A percentile compares a stretch with the other conserved stretches of the same genome.
Evolutionary conservation across 345 rosid species (phyloP).

Genomic region (Adansonia digitata): DNA sequence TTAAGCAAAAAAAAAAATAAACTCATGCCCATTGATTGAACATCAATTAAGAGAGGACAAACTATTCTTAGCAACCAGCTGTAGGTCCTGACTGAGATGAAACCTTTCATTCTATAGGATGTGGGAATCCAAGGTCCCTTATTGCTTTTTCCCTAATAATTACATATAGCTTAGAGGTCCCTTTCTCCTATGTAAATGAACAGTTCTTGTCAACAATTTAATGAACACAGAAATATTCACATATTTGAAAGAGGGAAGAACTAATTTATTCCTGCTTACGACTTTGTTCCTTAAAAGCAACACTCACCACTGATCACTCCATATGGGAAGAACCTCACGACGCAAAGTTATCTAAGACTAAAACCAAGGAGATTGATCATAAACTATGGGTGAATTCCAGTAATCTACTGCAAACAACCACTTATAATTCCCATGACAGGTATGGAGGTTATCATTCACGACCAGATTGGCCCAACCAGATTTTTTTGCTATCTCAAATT

Average conservation of each 20-base stretch:
- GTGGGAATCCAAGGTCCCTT: neutral
- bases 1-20: neutral
- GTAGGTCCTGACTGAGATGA: neutral
- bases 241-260: neutral
- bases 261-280: neutral
- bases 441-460: neutral
- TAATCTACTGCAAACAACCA: neutral
- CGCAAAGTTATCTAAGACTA: neutral
- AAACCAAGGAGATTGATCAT: neutral
- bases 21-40: neutral
- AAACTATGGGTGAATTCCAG: neutral
- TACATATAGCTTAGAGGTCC: neutral
- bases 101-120: neutral
- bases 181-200: neutral
- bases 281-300: neutral
- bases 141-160: neutral
- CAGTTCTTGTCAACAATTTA: neutral
- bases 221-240: neutral
- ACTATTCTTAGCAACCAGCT: neutral
- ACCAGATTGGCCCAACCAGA: neutral
- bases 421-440: neutral
- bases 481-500: neutral
- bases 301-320: too few species aligned
- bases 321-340: neutral
- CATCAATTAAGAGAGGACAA: neutral